Conservation (phyloP, 306 rosid genomes). For the Gastrolobium bilobum region DNA sequence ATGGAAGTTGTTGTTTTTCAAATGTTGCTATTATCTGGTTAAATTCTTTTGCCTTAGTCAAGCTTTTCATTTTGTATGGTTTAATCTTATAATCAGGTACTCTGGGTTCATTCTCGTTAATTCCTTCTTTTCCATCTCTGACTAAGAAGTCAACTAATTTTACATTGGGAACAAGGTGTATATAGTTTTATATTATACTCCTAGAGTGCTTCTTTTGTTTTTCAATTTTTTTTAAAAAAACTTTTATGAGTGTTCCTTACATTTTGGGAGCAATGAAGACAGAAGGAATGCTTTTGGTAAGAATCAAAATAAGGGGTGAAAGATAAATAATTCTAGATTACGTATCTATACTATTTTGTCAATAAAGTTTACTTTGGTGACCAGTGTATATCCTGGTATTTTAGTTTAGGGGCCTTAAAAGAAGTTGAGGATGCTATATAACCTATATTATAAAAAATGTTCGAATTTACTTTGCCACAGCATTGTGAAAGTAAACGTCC, state of each 20-base stretch:
- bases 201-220: background rate
- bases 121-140: slow-evolving; percentile 30
- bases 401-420: slow-evolving; percentile 25
- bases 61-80: slow-evolving; percentile 32
- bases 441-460: background rate
- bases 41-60: slow-evolving; percentile 18
- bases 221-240: background rate
- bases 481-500: background rate
- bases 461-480: slow-evolving; percentile 1
- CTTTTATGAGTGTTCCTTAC: background rate
- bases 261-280: slow-evolving; percentile 22
- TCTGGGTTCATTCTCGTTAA: background rate
- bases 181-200: background rate
- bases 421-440: slow-evolving; percentile 25
- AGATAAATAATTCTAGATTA: slow-evolving; percentile 7
- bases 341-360: slow-evolving; percentile 14
- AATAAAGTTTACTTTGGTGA: slow-evolving; percentile 15
- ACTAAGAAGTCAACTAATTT: background rate
- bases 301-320: slow-evolving; percentile 8
- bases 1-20: background rate
- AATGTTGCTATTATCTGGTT: background rate
- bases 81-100: slow-evolving; percentile 13
- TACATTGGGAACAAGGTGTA: background rate
- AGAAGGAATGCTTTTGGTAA: background rate
- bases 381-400: slow-evolving; percentile 6